phyloP scores from a whole-genome alignment of 495 filamentous ascomycete genomes.

The Talaromyces liani region DNA sequence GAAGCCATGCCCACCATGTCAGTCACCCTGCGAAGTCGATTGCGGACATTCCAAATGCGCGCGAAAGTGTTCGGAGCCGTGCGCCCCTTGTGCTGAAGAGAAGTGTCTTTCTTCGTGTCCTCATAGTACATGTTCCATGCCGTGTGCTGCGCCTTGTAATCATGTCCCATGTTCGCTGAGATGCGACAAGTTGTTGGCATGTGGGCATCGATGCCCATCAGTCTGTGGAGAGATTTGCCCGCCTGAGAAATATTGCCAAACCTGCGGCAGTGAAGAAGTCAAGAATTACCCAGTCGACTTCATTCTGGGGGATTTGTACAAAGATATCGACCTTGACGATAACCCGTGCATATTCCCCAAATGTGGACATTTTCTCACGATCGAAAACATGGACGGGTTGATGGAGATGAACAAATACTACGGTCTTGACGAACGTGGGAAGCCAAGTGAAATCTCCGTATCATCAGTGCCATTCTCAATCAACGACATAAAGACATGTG shows the following conservation, averaged over 20 bases:
- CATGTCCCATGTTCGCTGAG: constrained; percentile 59
- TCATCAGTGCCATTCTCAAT: constrained; percentile 45
- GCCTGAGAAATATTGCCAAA: constrained; percentile 45
- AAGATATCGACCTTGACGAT: constrained; percentile 48
- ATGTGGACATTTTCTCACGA: constrained; percentile 61
- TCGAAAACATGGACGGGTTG: constrained; percentile 56
- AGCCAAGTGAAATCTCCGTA: constrained; percentile 32
- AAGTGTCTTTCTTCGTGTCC: constrained; percentile 50
- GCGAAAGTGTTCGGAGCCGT: constrained; percentile 55
- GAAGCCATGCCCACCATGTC: constrained; percentile 46
- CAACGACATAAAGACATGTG: constrained; percentile 50
- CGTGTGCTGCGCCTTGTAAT: constrained; percentile 55
- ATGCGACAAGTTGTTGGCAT: constrained; percentile 48
- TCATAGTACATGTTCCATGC: constrained; percentile 55
- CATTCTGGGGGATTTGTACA: constrained; percentile 40
- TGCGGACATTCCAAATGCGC: constrained; percentile 57
- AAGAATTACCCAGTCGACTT: constrained; percentile 46
- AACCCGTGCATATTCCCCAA: constrained; percentile 54
- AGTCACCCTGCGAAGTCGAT: constrained; percentile 47
- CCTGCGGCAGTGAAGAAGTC: constrained; percentile 36
- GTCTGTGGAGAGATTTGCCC: constrained; percentile 64
- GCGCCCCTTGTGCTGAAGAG: constrained; percentile 53
- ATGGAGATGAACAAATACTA: constrained; percentile 58
- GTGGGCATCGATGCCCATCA: constrained; percentile 63
- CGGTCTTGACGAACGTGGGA: constrained; percentile 29